Evolutionary conservation across 1,284 basidiomycete genomes (phyloP), one percentile per base, ranked within the genome.

Genomic region (Tranzscheliella williamsii): DNA sequence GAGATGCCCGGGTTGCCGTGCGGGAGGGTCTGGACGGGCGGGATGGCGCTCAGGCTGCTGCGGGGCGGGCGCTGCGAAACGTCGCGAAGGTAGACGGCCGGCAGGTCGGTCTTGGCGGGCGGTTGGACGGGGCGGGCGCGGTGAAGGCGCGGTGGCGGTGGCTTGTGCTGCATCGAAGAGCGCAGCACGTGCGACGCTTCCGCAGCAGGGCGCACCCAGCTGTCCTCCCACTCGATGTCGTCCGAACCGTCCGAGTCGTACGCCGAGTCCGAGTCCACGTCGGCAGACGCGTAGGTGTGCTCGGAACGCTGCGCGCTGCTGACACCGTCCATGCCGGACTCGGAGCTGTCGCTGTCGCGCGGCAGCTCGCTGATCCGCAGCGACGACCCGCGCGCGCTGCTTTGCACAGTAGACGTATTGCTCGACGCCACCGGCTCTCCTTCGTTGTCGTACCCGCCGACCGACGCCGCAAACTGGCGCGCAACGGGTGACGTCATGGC

Each of bases 211-310:
- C 23, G n/a, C n/a, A n/a, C n/a, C n/a, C n/a, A n/a, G n/a, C n/a
- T n/a, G n/a, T n/a, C 27, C 24, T 45, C 49, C 42, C 49, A 52
- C 16, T 52, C 49, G 16, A 45, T 52, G 11, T 52, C 49, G 24
- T 45, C 49, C 2, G 20, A 33, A 11, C 45, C 49, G 24, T 45
- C 49, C 2, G 20, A 33, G 34, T 27, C 30, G 15, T 38, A 34
- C 5, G 31, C 22, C 11, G 11, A 11, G 18, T 45, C 38, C 17
- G 36, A 35, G 9, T 20, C 24, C 11, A 33, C 23, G 29, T 37
- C 40, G 11, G 24, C 47, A 16, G 47, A 50, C 22, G 31, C 29
- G 7, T 31, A 22, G 6, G 39, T 23, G 18, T 38, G 36, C 1
- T 44, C 38, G 4, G 42, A 18, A 9, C 26, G 9, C n/a, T 29